A percentile compares a stretch with the other conserved stretches of the same genome.
phyloP scores from a whole-genome alignment of 2,329 filamentous ascomycete genomes.

The Neonectria faginata region DNA sequence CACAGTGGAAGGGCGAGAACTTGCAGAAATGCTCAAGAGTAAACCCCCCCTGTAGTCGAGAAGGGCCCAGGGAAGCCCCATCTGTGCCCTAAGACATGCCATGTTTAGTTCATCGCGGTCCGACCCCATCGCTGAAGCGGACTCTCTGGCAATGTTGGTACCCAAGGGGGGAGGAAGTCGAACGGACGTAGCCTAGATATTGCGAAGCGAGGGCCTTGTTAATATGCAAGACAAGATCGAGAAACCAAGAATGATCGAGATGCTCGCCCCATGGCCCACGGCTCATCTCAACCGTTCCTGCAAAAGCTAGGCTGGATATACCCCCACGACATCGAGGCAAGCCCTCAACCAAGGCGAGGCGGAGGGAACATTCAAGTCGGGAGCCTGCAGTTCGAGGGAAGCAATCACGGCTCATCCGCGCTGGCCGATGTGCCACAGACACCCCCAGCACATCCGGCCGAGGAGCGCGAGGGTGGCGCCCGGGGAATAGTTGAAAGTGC shows the following conservation, averaged over 20 bases:
- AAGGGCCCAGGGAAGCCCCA: conserved; percentile 10
- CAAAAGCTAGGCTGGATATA: not conserved
- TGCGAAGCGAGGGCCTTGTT: conserved; percentile 33
- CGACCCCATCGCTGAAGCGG: conserved; percentile 21
- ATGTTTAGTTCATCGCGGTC: conserved; percentile 27
- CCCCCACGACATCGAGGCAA: conserved; percentile 4
- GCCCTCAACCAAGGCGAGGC: not conserved
- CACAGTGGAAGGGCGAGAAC: conserved; percentile 2
- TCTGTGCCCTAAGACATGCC: conserved; percentile 22
- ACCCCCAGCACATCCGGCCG: not conserved
- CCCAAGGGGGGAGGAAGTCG: conserved; percentile 30
- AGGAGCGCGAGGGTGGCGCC: conserved; percentile 4
- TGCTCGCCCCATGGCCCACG: conserved; percentile 21
- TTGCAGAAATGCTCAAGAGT: conserved; percentile 9
- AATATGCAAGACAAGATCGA: conserved; percentile 37
- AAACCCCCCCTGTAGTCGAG: conserved; percentile 12
- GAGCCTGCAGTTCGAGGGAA: conserved; percentile 7
- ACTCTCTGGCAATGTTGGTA: conserved; percentile 28
- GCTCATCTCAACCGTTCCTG: conserved; percentile 17
- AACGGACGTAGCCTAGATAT: conserved; percentile 30
- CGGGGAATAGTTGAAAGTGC: conserved; percentile 8
- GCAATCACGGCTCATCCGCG: conserved; percentile 1
- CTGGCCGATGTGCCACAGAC: conserved; percentile 6
- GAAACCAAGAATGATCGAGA: conserved; percentile 34
- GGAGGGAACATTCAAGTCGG: conserved; percentile 5